A percentile compares a stretch with the other conserved stretches of the same genome.
These are phyloP conservation scores for Dendrobium chrysotoxum DNA, from an alignment of 106 monocot species.

Conservation along the genomic window DNA sequence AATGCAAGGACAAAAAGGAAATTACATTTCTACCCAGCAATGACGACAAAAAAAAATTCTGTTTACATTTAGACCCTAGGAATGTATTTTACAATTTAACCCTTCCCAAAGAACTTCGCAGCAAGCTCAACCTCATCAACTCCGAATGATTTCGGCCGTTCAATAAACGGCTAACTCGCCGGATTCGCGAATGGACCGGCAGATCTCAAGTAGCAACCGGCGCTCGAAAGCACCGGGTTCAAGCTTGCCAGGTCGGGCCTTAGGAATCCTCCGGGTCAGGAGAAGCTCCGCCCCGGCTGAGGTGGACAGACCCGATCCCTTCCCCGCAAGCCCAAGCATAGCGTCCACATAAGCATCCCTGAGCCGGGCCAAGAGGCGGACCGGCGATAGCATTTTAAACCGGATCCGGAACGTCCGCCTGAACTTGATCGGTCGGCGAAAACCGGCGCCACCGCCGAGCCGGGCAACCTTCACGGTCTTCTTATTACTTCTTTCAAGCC, in stretches of 20 bases:
- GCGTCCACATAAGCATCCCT: constrained; percentile 38
- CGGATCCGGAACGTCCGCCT: constrained; percentile 9
- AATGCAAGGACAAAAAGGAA: too few relatives aligned
- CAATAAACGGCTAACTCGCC: background rate
- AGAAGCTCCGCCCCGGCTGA: constrained; percentile 15
- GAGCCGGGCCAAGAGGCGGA: constrained; percentile 18
- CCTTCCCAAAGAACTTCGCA: too few relatives aligned
- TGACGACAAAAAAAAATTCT: too few relatives aligned
- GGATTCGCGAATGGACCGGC: constrained; percentile 28
- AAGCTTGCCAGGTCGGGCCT: constrained; percentile 5
- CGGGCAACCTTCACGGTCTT: constrained; percentile 8
- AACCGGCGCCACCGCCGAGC: constrained; percentile 4
- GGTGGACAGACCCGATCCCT: constrained; percentile 8
- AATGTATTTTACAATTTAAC: too few relatives aligned
- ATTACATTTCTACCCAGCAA: too few relatives aligned
- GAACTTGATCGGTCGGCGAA: background rate
- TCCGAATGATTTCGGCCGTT: background rate
- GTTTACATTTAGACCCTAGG: too few relatives aligned
- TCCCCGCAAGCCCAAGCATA: constrained; percentile 38
- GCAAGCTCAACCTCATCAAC: too few relatives aligned
- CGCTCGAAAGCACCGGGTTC: constrained; percentile 24
- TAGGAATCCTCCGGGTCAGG: constrained; percentile 22
- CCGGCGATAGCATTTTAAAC: constrained; percentile 19
- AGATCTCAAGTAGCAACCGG: constrained; percentile 35
- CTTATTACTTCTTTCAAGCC: constrained; percentile 10